Evolutionary conservation across 257 asterid species (phyloP), one percentile per base, ranked within the genome.

Genomic region (Ajuga chamaepitys): DNA sequence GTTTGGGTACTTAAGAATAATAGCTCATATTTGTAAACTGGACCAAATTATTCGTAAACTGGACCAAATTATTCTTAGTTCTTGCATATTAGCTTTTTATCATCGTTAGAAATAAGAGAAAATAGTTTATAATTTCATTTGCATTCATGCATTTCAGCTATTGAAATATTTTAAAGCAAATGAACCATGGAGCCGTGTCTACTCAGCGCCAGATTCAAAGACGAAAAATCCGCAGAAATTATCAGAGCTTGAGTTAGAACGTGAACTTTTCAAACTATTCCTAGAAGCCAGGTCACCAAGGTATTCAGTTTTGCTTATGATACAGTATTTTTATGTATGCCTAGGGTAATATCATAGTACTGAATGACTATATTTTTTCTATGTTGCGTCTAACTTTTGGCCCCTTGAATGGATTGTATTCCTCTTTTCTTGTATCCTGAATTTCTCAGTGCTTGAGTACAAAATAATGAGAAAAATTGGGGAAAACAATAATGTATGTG

Each of bases 151-250:
- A 26, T 38, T 17, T 66, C 85, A 87, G 97, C 76, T 90, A 8
- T 67, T 90, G 67, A 69, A 77, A 20, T 26, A 57, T 69, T 87
- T 68, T 64, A 70, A 73, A 73, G 70, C 87, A 66, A 81, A 79
- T 81, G 73, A 80, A 66, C 97, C 97, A 7, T 90, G 97, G 97
- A 48, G 12, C n/a, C 90, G 86, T 22, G 8, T 38, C 37, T 38
- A 53, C 78, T 48, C 85, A 17, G 73, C 77, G 41, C 83, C 84
- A 3, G 69, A 61, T 4, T 68, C 90, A 17, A 40, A 26, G 25
- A 64, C 26, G 55, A 79, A 75, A 76, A 73, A 75, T 68, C 96
- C 86, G 3, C 68, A 17, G 25, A 79, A 78, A 13, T 75, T 75
- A 67, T 79, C 88, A 48, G 38, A 68, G 13, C 44, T 77, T 69